Conservation (phyloP, 208 protist species). For the Trypanosoma vivax region DNA sequence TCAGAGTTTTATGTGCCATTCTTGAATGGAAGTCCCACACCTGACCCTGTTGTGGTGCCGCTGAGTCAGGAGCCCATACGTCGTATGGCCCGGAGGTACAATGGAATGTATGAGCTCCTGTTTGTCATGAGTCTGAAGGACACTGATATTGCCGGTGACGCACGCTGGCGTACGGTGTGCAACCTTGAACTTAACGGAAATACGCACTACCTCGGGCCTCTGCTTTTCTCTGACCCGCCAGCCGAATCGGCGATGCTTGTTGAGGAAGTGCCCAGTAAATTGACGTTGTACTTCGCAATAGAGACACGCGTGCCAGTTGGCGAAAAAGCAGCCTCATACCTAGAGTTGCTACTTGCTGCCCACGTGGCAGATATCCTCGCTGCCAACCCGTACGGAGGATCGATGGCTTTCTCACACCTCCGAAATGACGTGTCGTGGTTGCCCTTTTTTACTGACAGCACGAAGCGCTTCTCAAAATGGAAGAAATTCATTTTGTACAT, state of each 20-base stretch:
- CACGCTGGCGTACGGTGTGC: conserved; percentile 5
- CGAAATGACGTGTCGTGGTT: conserved; percentile 68
- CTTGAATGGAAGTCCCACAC: no score
- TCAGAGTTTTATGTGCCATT: no score
- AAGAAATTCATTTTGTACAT: conserved; percentile 40
- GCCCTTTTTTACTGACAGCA: conserved; percentile 45
- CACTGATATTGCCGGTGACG: neutral
- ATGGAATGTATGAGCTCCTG: conserved; percentile 16
- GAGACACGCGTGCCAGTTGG: conserved; percentile 23
- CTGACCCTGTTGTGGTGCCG: no score
- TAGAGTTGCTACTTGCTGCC: conserved; percentile 65
- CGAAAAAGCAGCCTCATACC: conserved; percentile 25
- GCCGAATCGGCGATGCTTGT: conserved; percentile 43
- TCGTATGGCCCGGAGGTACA: conserved; percentile 9
- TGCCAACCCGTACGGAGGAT: conserved; percentile 57
- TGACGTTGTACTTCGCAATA: conserved; percentile 26
- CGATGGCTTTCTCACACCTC: conserved; percentile 48
- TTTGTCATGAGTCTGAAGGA: conserved; percentile 8
- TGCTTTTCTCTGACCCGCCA: conserved; percentile 1
- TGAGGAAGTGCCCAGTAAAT: conserved; percentile 18
- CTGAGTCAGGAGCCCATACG: neutral
- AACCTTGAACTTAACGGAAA: conserved; percentile 5
- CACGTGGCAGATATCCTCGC: conserved; percentile 56
- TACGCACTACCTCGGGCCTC: conserved; percentile 31
- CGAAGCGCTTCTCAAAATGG: conserved; percentile 56